Conservation (phyloP, 192 early-diverging fungal genomes). For the Entomortierella chlamydospora region DNA sequence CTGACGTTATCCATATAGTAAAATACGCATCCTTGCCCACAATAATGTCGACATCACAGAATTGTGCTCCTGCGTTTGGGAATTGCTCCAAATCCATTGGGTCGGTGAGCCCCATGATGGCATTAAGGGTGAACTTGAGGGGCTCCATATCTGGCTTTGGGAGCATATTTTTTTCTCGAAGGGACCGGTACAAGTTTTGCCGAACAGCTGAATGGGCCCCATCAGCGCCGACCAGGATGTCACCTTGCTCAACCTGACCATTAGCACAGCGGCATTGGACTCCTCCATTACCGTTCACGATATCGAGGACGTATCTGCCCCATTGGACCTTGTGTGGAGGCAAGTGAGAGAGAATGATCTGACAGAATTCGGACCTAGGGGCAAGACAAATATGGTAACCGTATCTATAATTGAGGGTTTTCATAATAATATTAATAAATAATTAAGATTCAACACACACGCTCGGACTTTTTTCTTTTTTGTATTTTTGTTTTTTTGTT, state of each 20-base stretch:
- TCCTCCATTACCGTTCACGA: conserved; percentile 29
- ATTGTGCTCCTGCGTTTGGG: conserved; percentile 3
- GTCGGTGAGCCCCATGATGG: conserved; percentile 26
- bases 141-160: conserved; percentile 29
- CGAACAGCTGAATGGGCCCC: conserved; percentile 27
- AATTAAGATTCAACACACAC: background rate
- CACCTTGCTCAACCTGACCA: conserved; percentile 30
- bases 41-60: conserved; percentile 21
- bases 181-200: conserved; percentile 18
- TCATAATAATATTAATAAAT: background rate
- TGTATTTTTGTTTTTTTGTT: background rate
- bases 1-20: conserved; percentile 24
- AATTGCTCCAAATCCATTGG: conserved; percentile 17
- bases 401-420: conserved; percentile 24
- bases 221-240: conserved; percentile 37
- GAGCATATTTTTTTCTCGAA: conserved; percentile 22
- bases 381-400: conserved; percentile 25
- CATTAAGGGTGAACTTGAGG: conserved; percentile 16
- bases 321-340: conserved; percentile 28
- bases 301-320: conserved; percentile 34
- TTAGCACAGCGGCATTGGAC: conserved; percentile 48
- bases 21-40: conserved; percentile 21
- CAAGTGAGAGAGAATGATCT: conserved; percentile 27
- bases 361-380: conserved; percentile 13
- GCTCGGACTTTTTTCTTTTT: background rate